A percentile compares a stretch with the other conserved stretches of the same genome.
Conservation (phyloP, 306 rosid genomes). For the Cucurbita maxima region DNA sequence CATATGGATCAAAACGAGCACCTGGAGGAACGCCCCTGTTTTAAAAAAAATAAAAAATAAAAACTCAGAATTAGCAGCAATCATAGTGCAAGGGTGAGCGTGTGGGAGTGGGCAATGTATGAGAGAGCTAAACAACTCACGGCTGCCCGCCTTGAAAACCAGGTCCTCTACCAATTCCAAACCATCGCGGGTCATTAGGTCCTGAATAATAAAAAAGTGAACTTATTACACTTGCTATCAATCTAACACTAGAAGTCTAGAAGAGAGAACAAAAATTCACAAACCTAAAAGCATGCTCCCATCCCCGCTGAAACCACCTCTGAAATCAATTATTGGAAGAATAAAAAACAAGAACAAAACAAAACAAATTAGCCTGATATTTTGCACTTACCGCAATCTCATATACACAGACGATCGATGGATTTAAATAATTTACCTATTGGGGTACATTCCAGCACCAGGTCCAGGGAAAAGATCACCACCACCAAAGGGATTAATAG, state of each 20-base stretch:
- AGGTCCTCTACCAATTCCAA: constrained; percentile 34
- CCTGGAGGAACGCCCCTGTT: constrained; percentile 75
- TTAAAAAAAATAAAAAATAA: neutral
- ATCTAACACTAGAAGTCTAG: neutral
- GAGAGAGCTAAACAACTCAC: constrained; percentile 30
- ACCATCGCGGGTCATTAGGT: constrained; percentile 62
- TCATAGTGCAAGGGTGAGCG: neutral
- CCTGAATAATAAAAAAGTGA: constrained; percentile 21
- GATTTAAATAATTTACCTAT: constrained; percentile 31
- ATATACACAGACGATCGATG: neutral
- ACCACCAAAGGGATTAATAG: constrained; percentile 33
- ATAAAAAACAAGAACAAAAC: neutral
- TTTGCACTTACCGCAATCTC: neutral
- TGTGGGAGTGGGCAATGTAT: neutral
- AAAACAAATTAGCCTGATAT: constrained; percentile 4
- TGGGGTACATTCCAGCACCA: constrained; percentile 54
- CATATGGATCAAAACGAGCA: constrained; percentile 79
- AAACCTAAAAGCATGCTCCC: constrained; percentile 70
- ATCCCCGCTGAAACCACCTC: constrained; percentile 37
- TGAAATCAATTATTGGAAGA: constrained; percentile 10
- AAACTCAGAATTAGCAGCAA: constrained; percentile 1
- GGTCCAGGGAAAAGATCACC: constrained; percentile 70
- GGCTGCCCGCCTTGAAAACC: constrained; percentile 45
- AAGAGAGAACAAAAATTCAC: constrained; percentile 7
- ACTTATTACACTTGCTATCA: neutral